Conservation (phyloP, 768 basidiomycete species). For the Psilocybe tampanensis region DNA sequence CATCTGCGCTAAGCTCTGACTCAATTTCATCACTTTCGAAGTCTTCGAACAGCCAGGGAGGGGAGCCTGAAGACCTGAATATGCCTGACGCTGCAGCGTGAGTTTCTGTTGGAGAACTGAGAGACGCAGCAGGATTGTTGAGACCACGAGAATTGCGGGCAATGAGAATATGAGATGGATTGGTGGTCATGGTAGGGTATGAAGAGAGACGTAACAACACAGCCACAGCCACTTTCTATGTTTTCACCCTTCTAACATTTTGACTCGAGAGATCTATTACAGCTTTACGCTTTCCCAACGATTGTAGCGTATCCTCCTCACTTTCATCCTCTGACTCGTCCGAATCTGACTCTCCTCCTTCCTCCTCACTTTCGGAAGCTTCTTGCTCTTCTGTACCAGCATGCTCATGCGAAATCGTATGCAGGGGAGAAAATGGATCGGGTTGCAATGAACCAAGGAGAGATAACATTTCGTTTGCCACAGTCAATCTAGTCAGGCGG, state of each 20-base stretch:
- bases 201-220: slow-evolving; percentile 16
- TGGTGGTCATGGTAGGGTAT: slow-evolving; percentile 54
- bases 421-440: slow-evolving; percentile 72
- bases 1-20: slow-evolving; percentile 68
- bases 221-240: slow-evolving; percentile 23
- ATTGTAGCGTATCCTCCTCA: slow-evolving; percentile 28
- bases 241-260: slow-evolving; percentile 20
- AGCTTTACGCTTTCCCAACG: slow-evolving; percentile 28
- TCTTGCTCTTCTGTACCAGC: slow-evolving; percentile 18
- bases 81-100: slow-evolving; percentile 87
- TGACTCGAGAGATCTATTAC: slow-evolving; percentile 25
- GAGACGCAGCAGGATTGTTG: slow-evolving; percentile 75
- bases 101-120: slow-evolving; percentile 86
- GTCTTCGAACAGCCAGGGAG: slow-evolving; percentile 80
- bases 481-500: slow-evolving; percentile 61
- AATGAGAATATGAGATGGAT: slow-evolving; percentile 88
- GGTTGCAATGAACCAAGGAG: slow-evolving; percentile 80
- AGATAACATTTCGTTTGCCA: slow-evolving; percentile 94
- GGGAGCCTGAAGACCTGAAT: slow-evolving; percentile 79
- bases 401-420: slow-evolving; percentile 32
- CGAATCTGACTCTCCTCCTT: slow-evolving; percentile 10
- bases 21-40: slow-evolving; percentile 70
- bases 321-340: slow-evolving; percentile 25
- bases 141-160: slow-evolving; percentile 81
- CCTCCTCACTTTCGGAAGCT: slow-evolving; percentile 18